phyloP scores from a whole-genome alignment of 169 alveolate genomes.

The Cryptosporidium canis region DNA sequence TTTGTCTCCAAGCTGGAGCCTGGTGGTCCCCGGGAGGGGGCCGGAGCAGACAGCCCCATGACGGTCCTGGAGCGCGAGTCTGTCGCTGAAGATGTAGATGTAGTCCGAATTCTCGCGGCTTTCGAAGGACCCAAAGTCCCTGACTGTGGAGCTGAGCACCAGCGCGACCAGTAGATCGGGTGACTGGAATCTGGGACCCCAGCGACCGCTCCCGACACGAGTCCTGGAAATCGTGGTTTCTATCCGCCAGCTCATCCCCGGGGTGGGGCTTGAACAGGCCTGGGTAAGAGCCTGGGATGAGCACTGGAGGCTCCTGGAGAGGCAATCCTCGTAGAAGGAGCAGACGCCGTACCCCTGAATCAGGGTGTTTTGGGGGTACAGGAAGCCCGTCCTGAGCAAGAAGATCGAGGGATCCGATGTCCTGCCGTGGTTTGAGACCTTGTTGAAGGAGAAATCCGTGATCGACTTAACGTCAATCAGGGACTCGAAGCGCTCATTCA shows the following conservation, averaged over 20 bases:
- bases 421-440: background rate
- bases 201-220: background rate
- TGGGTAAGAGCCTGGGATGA: background rate
- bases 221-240: background rate
- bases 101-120: background rate
- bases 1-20: background rate
- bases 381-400: background rate
- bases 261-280: background rate
- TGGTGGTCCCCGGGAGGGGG: background rate
- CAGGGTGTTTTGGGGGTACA: background rate
- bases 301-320: background rate
- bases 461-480: background rate
- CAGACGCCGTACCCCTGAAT: background rate
- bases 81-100: background rate
- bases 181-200: background rate
- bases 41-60: slow-evolving; percentile 19
- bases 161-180: background rate
- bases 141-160: background rate
- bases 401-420: background rate
- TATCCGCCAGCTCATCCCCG: slow-evolving; percentile 10
- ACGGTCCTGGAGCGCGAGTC: background rate
- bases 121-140: background rate
- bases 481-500: background rate
- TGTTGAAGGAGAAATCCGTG: slow-evolving; percentile 18
- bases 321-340: background rate